Evolutionary conservation across 176 grass and related monocot genomes (phyloP).

Genomic region (Cymbopogon citratus): DNA sequence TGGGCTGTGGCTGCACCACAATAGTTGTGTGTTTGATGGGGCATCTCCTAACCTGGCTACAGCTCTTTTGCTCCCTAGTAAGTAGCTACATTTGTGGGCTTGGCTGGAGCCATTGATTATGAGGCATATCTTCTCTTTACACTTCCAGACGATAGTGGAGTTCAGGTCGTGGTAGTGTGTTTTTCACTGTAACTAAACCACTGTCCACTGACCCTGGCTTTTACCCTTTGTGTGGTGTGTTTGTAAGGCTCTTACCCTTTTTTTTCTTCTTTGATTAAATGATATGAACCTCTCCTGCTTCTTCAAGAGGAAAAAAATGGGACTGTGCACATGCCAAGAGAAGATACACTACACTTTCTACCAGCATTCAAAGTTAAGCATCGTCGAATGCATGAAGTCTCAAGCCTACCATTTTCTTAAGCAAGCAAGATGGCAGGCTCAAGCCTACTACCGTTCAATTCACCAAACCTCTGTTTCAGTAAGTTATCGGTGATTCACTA

Average conservation of each 20-base stretch:
- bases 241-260: neutral
- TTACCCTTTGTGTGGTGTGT: neutral
- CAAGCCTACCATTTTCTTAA: neutral
- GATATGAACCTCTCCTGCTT: neutral
- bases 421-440: too few species aligned
- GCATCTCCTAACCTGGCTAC: neutral
- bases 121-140: neutral
- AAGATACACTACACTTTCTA: neutral
- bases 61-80: neutral
- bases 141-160: neutral
- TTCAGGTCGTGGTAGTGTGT: neutral
- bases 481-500: neutral
- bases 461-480: neutral
- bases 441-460: neutral
- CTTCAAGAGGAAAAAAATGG: neutral
- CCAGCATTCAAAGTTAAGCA: neutral
- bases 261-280: neutral
- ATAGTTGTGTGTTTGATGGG: neutral
- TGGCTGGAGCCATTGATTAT: neutral
- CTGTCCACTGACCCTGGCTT: neutral
- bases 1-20: neutral
- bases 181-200: neutral
- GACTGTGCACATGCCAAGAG: neutral
- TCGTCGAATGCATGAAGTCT: neutral
- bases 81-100: neutral